These are phyloP conservation scores for Lepiota brunneoincarnata DNA, from an alignment of 768 basidiomycete genomes.

Conservation along the genomic window DNA sequence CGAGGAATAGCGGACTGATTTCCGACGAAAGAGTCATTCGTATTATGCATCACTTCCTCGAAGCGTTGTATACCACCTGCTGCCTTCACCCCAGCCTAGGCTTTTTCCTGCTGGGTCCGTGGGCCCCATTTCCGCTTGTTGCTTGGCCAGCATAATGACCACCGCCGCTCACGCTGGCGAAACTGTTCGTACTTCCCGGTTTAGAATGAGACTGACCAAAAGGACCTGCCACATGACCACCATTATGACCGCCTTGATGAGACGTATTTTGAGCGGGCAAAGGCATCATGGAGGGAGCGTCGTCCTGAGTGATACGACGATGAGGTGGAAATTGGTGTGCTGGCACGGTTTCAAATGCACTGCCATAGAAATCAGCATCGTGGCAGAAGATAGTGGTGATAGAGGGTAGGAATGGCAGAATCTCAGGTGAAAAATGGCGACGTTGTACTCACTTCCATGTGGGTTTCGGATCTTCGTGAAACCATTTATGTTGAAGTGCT, in stretches of 20 bases:
- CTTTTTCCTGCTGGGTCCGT: slow-evolving; percentile 52
- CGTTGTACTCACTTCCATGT: slow-evolving; percentile 69
- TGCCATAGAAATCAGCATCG: slow-evolving; percentile 23
- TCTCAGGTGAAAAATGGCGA: neutral
- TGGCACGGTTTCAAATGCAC: slow-evolving; percentile 70
- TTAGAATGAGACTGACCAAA: slow-evolving; percentile 57
- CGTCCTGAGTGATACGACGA: slow-evolving; percentile 89
- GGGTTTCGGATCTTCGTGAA: slow-evolving; percentile 85
- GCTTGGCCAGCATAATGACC: slow-evolving; percentile 36
- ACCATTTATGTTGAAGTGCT: slow-evolving; percentile 87
- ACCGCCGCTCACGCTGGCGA: slow-evolving; percentile 61
- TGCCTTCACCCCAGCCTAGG: slow-evolving; percentile 44
- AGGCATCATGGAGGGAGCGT: slow-evolving; percentile 85
- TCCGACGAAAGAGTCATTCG: slow-evolving; percentile 2
- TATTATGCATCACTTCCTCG: neutral
- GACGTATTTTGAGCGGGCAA: slow-evolving; percentile 44
- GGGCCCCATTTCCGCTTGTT: slow-evolving; percentile 29
- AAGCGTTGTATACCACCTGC: slow-evolving; percentile 6
- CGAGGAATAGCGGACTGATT: neutral
- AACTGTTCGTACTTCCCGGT: slow-evolving; percentile 60
- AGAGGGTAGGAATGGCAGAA: slow-evolving; percentile 2
- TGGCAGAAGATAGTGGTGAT: neutral
- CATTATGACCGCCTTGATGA: slow-evolving; percentile 31
- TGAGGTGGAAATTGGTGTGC: slow-evolving; percentile 76
- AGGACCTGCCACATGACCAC: slow-evolving; percentile 36